Conservation (phyloP, 2,329 filamentous ascomycete species). For the Diaporthe capsici region DNA sequence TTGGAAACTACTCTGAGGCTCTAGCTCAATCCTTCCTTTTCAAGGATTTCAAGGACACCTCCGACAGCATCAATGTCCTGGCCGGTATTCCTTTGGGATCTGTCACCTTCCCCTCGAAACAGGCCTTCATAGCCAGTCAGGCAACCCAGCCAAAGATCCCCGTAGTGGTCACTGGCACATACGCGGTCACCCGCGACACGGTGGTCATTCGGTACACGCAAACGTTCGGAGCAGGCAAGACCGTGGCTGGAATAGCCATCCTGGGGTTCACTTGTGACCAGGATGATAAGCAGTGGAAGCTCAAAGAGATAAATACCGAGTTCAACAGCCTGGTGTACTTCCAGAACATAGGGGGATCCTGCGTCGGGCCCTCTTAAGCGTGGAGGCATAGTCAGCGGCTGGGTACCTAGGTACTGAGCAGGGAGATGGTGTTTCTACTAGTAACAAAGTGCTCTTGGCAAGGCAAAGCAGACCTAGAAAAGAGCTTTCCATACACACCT, state of each 20-base stretch:
- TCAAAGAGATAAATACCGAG: conserved; percentile 51
- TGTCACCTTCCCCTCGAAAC: conserved; percentile 51
- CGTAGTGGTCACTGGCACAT: conserved; percentile 46
- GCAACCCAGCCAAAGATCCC: conserved; percentile 46
- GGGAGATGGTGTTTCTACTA: no score
- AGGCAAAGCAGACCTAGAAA: background rate
- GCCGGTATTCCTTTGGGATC: conserved; percentile 48
- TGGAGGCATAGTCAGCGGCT: background rate
- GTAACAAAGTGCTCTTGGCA: background rate
- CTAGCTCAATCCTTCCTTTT: conserved; percentile 43
- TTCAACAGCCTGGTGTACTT: conserved; percentile 51
- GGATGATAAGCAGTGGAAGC: conserved; percentile 48
- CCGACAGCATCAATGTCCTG: conserved; percentile 52
- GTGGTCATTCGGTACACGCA: conserved; percentile 52
- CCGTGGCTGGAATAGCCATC: conserved; percentile 51
- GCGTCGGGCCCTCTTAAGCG: background rate
- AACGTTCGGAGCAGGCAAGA: conserved; percentile 44
- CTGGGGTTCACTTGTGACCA: conserved; percentile 42
- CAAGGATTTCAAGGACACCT: conserved; percentile 50
- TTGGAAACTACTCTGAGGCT: conserved; percentile 39
- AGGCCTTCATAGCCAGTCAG: conserved; percentile 50
- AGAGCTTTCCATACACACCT: background rate
- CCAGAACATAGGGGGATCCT: conserved; percentile 46
- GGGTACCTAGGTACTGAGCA: background rate
- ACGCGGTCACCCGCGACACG: conserved; percentile 49